Base-by-base conservation (phyloP, 177 flowering plant species). In the Vitis hybrid region DNA sequence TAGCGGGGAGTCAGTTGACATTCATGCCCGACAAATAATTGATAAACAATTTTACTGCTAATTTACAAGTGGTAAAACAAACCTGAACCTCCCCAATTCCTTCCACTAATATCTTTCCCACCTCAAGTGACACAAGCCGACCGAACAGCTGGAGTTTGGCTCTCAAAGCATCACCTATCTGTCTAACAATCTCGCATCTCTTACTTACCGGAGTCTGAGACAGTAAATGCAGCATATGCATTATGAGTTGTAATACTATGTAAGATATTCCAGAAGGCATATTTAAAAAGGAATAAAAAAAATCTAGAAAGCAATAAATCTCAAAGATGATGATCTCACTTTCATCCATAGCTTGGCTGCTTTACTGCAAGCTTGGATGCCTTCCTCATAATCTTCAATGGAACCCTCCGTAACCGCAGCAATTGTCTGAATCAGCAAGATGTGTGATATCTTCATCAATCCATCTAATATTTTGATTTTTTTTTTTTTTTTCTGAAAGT, bases 31-130 rank as follows among this genome's bases (percentile, higher is more conserved):
- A 21, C 24, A 21, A 21, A 21, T 21, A 21, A 21, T 21, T 21
- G 1, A 21, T 21, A 21, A 21, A 21, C 24, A 21, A 21, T 21
- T 21, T 21, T 21, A 21, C 24, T 21, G 24, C 24, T 21, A 21
- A 21, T 21, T 21, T 21, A 21, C 24, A 1, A 21, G 24, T 21
- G 64, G n/a, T 14, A 52, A 11, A 19, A 24, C 79, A 59, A 83
- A 95, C 99, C 75, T 95, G 99, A 83, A 95, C 98, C 76, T 95
- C 99, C 73, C 99, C 97, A 48, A 95, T 85, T 79, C 98, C 98
- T 87, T 95, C 99, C 30, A 96, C 85, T 64, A 95, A 88, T 66
- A 93, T 91, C 74, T 95, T 95, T 62, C 99, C 99, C 99, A 95
- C 91, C 81, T 95, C 99, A 72, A 95, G 94, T 12, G 98, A 90